These are phyloP conservation scores for Dioscorea cayenensis DNA, from an alignment of 116 monocot genomes.

Conservation along the genomic window DNA sequence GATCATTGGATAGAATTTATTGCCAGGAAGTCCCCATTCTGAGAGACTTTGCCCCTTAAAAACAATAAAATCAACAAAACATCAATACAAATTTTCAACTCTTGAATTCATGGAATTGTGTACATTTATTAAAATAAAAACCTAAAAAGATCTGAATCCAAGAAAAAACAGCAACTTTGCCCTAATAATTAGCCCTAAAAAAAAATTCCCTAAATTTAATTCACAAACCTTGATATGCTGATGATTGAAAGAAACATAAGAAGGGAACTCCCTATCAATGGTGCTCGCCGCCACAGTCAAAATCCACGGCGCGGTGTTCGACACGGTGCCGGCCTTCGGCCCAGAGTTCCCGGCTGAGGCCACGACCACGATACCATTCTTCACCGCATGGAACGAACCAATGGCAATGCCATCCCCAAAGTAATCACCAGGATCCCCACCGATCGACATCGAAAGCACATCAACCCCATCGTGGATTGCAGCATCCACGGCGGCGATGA, in stretches of 20 bases:
- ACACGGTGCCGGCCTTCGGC: constrained; percentile 5
- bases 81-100: no score
- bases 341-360: constrained; percentile 22
- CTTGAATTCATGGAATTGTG: not conserved
- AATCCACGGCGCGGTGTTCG: constrained; percentile 32
- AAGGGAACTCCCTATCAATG: constrained; percentile 18
- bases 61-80: not conserved
- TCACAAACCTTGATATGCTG: constrained; percentile 10
- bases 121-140: not conserved
- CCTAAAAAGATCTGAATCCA: no score
- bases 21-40: constrained; percentile 1
- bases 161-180: no score
- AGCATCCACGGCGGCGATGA: constrained; percentile 53
- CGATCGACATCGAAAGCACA: constrained; percentile 71
- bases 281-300: constrained; percentile 30
- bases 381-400: constrained; percentile 33
- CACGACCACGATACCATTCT: constrained; percentile 21
- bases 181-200: no score
- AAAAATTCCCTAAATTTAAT: no score
- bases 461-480: constrained; percentile 74
- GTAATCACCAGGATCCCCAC: constrained; percentile 17
- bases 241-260: constrained; percentile 2
- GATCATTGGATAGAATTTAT: constrained; percentile 43
- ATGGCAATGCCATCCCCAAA: constrained; percentile 15
- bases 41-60: constrained; percentile 67